Evolutionary conservation across 768 basidiomycete species (phyloP), one percentile per base, ranked within the genome.

Genomic region (Lanmaoa pseudosensibilis): DNA sequence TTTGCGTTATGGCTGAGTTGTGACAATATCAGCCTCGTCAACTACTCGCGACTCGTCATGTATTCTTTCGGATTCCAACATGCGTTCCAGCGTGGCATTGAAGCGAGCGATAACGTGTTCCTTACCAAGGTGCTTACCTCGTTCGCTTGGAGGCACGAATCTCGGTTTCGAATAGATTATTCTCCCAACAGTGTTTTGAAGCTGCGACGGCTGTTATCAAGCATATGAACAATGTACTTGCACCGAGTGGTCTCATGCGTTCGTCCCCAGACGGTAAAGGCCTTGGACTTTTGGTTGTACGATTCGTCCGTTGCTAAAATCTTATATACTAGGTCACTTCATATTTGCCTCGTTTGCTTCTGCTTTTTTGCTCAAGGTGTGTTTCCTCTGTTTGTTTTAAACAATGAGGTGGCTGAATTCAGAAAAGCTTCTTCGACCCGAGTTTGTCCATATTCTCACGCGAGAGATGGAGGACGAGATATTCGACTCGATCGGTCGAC

Each of bases 21-120:
- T 27, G 39, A 34, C 46, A 2, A 5, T 30, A 7, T 30, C 52
- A 92, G 89, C 79, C 78, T 89, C 41, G 85, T 87, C 55, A 82
- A 77, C 30, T 92, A 92, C 64, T 88, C 88, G 36, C 79, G 90
- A 16, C 82, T 92, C 12, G 90, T 92, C 47, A 90, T 92, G 88
- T 90, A 83, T 65, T 92, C 90, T 0, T 92, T 92, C 63, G 90
- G 88, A 5, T 92, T 92, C 73, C 90, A 92, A 60, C 86, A 91
- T 62, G 89, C 89, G 2, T 90, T 83, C 69, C 82, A 86, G 60
- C 81, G 86, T 9, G 87, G 88, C 1, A 79, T 89, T 30, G 77
- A 83, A 58, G 70, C 77, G 1, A 79, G 78, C 2, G 88, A 90
- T 67, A 71, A 83, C 18, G 65, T 90, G 21, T 87, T 88, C 69